Percentiles rank a stretch among this genome's conserved stretches.
Evolutionary conservation across 2,329 filamentous ascomycete genomes (phyloP).

Genomic region (Paradendryphiella salina): DNA sequence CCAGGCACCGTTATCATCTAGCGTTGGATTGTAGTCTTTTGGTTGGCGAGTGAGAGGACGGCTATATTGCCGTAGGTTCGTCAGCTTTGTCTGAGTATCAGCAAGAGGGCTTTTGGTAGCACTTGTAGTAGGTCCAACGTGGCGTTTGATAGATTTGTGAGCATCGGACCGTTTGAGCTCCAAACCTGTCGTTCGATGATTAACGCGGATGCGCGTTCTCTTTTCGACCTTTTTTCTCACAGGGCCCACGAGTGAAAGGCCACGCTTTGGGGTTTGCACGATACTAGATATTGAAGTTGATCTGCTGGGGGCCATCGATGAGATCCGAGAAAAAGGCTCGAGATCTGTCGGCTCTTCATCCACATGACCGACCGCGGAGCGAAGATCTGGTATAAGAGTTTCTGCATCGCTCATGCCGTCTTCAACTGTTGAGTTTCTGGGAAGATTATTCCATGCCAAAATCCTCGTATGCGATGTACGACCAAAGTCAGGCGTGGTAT

Average conservation of each 20-base stretch:
- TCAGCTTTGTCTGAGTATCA: background rate
- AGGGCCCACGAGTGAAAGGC: conserved; percentile 35
- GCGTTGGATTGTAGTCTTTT: background rate
- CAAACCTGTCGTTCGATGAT: conserved; percentile 8
- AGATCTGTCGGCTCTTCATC: conserved; percentile 28
- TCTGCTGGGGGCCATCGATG: conserved; percentile 19
- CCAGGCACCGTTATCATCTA: conserved; percentile 13
- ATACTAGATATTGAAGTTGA: conserved; percentile 31
- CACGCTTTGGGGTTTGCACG: conserved; percentile 37
- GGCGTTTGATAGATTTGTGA: conserved; percentile 31
- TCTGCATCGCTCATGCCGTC: conserved; percentile 38
- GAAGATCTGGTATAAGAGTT: conserved; percentile 31
- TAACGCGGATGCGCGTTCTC: conserved; percentile 14
- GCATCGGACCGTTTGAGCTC: conserved; percentile 32
- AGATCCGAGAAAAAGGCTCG: conserved; percentile 16
- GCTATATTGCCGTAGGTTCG: conserved; percentile 2
- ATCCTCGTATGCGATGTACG: background rate
- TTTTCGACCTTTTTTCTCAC: conserved; percentile 27
- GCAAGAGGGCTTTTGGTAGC: background rate
- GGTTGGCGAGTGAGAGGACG: conserved; percentile 1
- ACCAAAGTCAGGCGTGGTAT: background rate
- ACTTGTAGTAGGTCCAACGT: conserved; percentile 3
- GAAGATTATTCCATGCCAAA: background rate
- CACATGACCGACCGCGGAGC: conserved; percentile 17
- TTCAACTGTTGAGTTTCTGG: conserved; percentile 22